Base-by-base conservation (phyloP, 805 yeast genomes). In the Komagataella pastoris region DNA sequence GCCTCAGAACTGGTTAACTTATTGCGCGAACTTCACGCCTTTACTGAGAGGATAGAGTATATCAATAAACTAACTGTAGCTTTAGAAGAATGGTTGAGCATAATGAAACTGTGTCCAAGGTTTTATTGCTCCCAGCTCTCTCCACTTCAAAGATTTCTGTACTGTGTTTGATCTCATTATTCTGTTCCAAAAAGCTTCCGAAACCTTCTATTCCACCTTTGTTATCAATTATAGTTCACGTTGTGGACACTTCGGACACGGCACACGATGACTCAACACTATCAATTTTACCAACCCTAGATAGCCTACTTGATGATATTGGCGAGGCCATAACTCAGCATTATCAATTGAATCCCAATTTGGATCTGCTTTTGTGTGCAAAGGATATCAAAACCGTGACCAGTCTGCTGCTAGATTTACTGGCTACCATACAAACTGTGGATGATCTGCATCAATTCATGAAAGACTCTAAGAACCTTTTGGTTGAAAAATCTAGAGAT, bases 121-220 rank as follows among this genome's bases (percentile, higher is more conserved):
- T 51, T 10, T 49, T 60, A 43, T 49, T 74, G 19, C 68, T 75
- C 1, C 69, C 73, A 2, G 59, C 67, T 1, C 56, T 81, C 24
- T 75, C 83, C 5, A 80, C 86, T 0, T 73, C 77, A 52, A 79
- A 77, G 55, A 63, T 82, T 0, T 76, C 81, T 1, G 56, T 80
- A 1, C 57, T 80, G 7, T 63, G 74, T 2, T 58, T 82, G 12
- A 68, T 80, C 4, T 70, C 70, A 14, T 73, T 74, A 0, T 76
- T 77, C 56, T 68, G 79, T 48, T 60, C 68, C 10, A 68, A 68
- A 7, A 60, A 61, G 14, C 55, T 75, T 1, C 79, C 79, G 4
- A 55, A 62, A 14, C 56, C 59, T 18, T 61, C 67, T 24, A 61
- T 66, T 19, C 68, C 74, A 6, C 70, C 75, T 0, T 57, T 73